Evolutionary conservation across 2,329 filamentous ascomycete genomes (phyloP).

Genomic region (Cadophora sp.): DNA sequence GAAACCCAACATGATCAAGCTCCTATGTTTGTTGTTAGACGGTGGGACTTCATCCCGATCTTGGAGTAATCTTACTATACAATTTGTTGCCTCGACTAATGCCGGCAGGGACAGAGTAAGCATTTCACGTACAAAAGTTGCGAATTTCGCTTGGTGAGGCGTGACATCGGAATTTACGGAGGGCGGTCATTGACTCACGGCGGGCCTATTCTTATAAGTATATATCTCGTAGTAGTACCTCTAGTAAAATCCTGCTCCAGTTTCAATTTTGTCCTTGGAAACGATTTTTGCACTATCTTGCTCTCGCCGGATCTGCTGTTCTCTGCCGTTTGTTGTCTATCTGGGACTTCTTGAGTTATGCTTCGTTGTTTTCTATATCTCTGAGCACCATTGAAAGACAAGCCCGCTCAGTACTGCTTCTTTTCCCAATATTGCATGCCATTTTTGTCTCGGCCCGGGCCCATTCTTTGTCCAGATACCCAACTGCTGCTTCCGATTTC

Average conservation of each 20-base stretch:
- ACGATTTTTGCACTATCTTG: too few relatives aligned
- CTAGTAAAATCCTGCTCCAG: too few relatives aligned
- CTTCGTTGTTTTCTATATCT: too few relatives aligned
- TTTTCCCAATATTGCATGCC: background rate
- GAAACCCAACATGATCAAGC: background rate
- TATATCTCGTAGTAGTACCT: background rate
- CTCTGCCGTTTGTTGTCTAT: background rate
- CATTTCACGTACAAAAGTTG: background rate
- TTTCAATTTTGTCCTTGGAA: too few relatives aligned
- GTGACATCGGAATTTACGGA: background rate
- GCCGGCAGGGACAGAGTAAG: background rate
- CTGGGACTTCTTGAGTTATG: too few relatives aligned
- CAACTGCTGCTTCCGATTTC: background rate
- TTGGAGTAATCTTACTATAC: too few relatives aligned
- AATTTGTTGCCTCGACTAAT: too few relatives aligned
- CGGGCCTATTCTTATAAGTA: background rate
- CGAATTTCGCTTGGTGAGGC: background rate
- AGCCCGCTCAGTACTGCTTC: too few relatives aligned
- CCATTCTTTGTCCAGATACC: too few relatives aligned
- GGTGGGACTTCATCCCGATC: background rate
- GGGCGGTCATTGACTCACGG: background rate
- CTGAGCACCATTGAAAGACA: too few relatives aligned
- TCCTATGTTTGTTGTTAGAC: background rate
- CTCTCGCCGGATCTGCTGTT: background rate
- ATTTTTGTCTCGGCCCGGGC: too few relatives aligned